phyloP scores from a whole-genome alignment of 78 protist genomes.

The Diacronema lutheri region DNA sequence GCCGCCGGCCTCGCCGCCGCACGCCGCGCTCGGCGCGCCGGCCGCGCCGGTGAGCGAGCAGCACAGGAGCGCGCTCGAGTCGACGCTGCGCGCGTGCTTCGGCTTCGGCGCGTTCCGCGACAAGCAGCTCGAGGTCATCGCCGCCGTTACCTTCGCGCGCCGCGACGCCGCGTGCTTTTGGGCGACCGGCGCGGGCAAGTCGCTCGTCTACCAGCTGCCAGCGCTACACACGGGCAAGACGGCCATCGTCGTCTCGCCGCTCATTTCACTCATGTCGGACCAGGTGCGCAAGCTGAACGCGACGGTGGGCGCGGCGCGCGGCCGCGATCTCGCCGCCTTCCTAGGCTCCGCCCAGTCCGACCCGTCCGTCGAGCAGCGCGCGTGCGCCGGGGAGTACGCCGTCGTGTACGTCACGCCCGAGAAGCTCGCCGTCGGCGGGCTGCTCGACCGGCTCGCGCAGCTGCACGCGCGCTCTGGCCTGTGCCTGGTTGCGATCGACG shows the following conservation, averaged over 20 bases:
- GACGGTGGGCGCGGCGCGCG: background rate
- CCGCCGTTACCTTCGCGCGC: background rate
- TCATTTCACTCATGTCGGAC: slow-evolving; percentile 37
- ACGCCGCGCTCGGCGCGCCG: no score
- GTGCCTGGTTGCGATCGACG: slow-evolving; percentile 79
- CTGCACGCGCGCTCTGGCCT: slow-evolving; percentile 20
- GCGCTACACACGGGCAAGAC: background rate
- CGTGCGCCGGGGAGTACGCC: background rate
- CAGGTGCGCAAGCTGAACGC: background rate
- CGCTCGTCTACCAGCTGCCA: slow-evolving; percentile 33
- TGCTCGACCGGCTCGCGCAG: background rate
- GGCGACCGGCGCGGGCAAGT: slow-evolving; percentile 55
- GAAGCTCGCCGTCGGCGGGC: background rate
- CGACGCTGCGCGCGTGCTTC: no score
- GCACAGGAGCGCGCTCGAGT: no score
- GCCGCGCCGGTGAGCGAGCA: no score
- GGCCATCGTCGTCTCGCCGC: slow-evolving; percentile 40
- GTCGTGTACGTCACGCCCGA: slow-evolving; percentile 38
- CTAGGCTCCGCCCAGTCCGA: background rate
- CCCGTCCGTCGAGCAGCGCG: background rate
- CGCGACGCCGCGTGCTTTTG: background rate
- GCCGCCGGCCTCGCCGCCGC: no score
- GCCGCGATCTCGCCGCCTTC: background rate
- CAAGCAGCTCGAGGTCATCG: background rate
- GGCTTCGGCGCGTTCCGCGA: background rate